Conservation (phyloP, 306 rosid species). For the barrel medic (Medicago truncatula) region DNA sequence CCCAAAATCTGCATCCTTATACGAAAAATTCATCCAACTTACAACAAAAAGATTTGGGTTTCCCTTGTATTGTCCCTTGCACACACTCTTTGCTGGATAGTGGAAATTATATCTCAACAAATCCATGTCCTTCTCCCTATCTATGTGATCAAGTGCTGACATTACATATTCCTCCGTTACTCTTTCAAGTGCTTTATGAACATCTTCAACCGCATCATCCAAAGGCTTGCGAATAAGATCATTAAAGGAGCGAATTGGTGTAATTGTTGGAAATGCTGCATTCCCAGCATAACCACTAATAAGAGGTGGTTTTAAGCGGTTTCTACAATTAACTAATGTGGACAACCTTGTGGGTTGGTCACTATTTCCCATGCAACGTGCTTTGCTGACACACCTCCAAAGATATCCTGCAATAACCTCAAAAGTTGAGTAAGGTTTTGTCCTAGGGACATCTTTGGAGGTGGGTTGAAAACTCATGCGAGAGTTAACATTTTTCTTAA, state of each 20-base stretch:
- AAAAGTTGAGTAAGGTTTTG: conserved; percentile 12
- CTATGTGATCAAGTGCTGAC: conserved; percentile 50
- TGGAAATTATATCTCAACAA: conserved; percentile 37
- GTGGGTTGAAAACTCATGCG: too few species aligned
- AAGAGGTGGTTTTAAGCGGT: conserved; percentile 40
- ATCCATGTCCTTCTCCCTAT: conserved; percentile 28
- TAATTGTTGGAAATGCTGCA: conserved; percentile 42
- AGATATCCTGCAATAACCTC: conserved; percentile 50
- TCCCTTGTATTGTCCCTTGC: neutral
- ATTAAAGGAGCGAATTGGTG: conserved; percentile 43
- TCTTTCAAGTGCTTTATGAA: conserved; percentile 39
- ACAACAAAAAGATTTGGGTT: conserved; percentile 43
- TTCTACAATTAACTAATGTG: conserved; percentile 46
- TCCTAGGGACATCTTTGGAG: neutral
- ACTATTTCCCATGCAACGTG: conserved; percentile 1
- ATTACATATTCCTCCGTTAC: conserved; percentile 45
- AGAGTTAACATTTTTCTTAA: too few species aligned
- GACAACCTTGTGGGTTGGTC: conserved; percentile 44
- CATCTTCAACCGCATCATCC: conserved; percentile 23
- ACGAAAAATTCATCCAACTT: conserved; percentile 53
- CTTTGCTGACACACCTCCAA: conserved; percentile 51
- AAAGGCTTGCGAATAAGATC: conserved; percentile 40
- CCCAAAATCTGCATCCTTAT: conserved; percentile 42
- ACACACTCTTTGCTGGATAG: neutral
- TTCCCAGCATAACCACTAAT: conserved; percentile 41